phyloP scores from a whole-genome alignment of 2,329 filamentous ascomycete species.

The Colletotrichum caudatum region DNA sequence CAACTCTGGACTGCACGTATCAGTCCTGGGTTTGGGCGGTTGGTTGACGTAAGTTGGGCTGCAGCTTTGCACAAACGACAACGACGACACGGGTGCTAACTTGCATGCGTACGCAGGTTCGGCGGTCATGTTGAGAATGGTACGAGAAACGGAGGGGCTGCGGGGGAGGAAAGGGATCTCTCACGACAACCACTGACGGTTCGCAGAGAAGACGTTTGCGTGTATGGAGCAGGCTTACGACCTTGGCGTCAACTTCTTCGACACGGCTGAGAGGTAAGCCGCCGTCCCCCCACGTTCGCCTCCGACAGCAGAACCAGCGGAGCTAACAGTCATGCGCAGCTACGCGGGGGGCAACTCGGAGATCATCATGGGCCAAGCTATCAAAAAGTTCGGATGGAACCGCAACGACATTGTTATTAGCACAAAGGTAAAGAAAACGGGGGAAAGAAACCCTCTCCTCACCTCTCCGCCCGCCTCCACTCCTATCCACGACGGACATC shows the following conservation, averaged over 20 bases:
- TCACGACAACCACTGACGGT: conserved; percentile 16
- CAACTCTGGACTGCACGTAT: conserved; percentile 73
- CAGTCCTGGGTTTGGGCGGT: conserved; percentile 72
- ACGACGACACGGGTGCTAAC: conserved; percentile 27
- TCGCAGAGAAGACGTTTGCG: conserved; percentile 66
- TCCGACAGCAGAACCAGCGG: conserved; percentile 41
- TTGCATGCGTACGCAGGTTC: conserved; percentile 42
- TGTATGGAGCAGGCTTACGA: conserved; percentile 74
- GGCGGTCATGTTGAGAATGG: conserved; percentile 50
- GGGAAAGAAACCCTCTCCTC: not conserved
- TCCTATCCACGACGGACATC: not conserved
- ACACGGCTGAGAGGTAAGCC: conserved; percentile 64
- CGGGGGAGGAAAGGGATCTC: not conserved
- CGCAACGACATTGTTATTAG: conserved; percentile 71
- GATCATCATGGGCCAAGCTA: conserved; percentile 72
- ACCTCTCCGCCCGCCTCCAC: too few species aligned
- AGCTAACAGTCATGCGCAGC: conserved; percentile 48
- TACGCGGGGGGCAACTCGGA: conserved; percentile 73
- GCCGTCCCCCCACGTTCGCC: conserved; percentile 43
- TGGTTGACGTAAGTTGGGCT: conserved; percentile 64
- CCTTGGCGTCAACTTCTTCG: conserved; percentile 72
- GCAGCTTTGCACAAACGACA: not conserved
- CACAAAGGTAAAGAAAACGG: conserved; percentile 58
- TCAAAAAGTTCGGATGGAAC: conserved; percentile 71
- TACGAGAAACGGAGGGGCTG: conserved; percentile 29